Evolutionary conservation across 768 basidiomycete species (phyloP).

Genomic region (Lactifluus pinguis): DNA sequence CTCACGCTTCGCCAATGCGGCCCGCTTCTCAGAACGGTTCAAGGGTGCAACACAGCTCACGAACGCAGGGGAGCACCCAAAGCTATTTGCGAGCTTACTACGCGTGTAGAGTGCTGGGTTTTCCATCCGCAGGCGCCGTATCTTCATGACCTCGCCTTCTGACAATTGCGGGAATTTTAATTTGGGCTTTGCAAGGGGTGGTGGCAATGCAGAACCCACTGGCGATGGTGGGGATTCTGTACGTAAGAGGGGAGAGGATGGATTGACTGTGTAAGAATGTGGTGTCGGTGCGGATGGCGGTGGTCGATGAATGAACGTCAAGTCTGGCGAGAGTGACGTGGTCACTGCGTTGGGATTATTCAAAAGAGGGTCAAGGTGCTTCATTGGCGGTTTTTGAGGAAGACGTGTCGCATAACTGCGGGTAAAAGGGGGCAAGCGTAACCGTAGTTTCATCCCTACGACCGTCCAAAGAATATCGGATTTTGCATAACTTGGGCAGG

Average conservation of each 20-base stretch:
- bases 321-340: conserved; percentile 28
- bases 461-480: not conserved
- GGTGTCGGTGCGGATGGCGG: conserved; percentile 72
- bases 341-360: conserved; percentile 6
- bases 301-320: conserved; percentile 81
- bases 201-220: conserved; percentile 21
- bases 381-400: conserved; percentile 19
- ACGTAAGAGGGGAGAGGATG: conserved; percentile 61
- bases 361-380: conserved; percentile 15
- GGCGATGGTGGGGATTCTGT: conserved; percentile 25
- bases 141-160: conserved; percentile 44
- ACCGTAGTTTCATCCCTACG: conserved; percentile 2
- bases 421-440: not conserved
- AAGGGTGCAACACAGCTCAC: conserved; percentile 58
- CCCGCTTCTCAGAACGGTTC: conserved; percentile 39
- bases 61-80: conserved; percentile 61
- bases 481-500: too few species aligned
- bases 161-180: conserved; percentile 35
- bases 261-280: conserved; percentile 56
- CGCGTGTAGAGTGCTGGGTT: conserved; percentile 56
- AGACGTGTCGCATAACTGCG: conserved; percentile 17
- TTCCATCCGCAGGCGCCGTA: conserved; percentile 46
- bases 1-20: conserved; percentile 36
- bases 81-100: conserved; percentile 62
- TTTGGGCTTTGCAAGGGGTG: conserved; percentile 18